Percentiles rank a stretch among this genome's conserved stretches.
These are phyloP conservation scores for Saccharomyces cerevisiae DNA, from an alignment of 805 yeast genomes.

Conservation along the genomic window DNA sequence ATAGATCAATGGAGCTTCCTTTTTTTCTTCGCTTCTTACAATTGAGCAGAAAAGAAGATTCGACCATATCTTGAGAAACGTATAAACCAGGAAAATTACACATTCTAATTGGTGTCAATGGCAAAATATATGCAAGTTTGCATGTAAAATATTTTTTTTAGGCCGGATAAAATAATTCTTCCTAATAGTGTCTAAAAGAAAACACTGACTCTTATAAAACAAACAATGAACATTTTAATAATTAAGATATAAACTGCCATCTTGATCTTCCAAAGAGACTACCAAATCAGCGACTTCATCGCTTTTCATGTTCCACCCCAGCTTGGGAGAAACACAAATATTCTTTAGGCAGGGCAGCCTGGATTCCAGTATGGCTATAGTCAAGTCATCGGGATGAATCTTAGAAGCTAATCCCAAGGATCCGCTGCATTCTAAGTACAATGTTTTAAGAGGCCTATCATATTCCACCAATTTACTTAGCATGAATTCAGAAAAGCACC, in stretches of 20 bases:
- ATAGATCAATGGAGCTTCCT: neutral
- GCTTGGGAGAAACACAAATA: constrained; percentile 59
- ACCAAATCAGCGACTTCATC: constrained; percentile 57
- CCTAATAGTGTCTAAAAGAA: neutral
- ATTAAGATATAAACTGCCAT: constrained; percentile 65
- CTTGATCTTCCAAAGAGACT: constrained; percentile 61
- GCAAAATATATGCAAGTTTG: neutral
- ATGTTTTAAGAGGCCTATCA: constrained; percentile 38
- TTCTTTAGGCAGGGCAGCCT: constrained; percentile 60
- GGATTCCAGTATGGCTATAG: constrained; percentile 73
- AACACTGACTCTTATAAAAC: neutral
- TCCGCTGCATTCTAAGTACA: constrained; percentile 79
- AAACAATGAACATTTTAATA: constrained; percentile 14
- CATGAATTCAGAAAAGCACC: constrained; percentile 42
- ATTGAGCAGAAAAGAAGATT: neutral
- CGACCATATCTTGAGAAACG: neutral
- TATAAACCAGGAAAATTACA: neutral
- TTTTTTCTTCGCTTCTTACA: neutral
- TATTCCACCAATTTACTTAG: constrained; percentile 26
- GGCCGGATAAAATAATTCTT: neutral
- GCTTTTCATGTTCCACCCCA: constrained; percentile 77
- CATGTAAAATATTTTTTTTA: neutral
- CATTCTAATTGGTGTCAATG: neutral
- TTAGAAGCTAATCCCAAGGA: constrained; percentile 75
- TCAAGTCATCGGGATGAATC: constrained; percentile 80